Evolutionary conservation across 306 rosid genomes (phyloP).

Genomic region (Vicia sativa): DNA sequence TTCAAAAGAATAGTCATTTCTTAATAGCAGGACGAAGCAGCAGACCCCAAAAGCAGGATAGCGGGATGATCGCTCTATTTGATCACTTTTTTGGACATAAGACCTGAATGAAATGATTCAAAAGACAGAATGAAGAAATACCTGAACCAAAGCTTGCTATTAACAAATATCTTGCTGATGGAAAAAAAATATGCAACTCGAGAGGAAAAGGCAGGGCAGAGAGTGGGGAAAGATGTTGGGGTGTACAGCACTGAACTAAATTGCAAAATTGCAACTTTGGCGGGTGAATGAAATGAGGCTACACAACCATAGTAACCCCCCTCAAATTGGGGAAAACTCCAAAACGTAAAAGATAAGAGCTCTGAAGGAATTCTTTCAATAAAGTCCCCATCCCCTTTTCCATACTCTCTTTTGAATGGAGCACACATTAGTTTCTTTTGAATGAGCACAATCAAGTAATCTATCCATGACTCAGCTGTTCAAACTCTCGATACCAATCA

Average conservation of each 20-base stretch:
- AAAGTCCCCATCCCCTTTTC: background rate
- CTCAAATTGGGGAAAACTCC: background rate
- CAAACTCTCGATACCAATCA: constrained; percentile 23
- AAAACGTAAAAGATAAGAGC: background rate
- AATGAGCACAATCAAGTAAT: constrained; percentile 11
- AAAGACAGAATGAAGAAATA: background rate
- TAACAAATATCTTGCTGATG: background rate
- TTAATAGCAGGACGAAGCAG: too few species aligned
- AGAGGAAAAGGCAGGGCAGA: background rate
- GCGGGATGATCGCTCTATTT: too few species aligned
- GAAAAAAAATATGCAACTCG: background rate
- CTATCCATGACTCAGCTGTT: constrained; percentile 6
- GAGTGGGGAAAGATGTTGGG: background rate
- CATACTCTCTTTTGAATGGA: too few species aligned
- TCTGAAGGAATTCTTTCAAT: background rate
- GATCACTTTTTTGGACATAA: too few species aligned
- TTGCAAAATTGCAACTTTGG: background rate
- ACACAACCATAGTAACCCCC: background rate
- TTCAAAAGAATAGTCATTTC: too few species aligned
- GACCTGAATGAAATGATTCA: background rate
- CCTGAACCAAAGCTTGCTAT: background rate
- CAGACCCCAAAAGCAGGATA: too few species aligned
- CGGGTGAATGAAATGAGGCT: background rate
- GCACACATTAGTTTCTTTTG: background rate
- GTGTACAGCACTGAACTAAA: background rate